Conservation (phyloP, 2,329 filamentous ascomycete genomes). For the Amphichorda felina region DNA sequence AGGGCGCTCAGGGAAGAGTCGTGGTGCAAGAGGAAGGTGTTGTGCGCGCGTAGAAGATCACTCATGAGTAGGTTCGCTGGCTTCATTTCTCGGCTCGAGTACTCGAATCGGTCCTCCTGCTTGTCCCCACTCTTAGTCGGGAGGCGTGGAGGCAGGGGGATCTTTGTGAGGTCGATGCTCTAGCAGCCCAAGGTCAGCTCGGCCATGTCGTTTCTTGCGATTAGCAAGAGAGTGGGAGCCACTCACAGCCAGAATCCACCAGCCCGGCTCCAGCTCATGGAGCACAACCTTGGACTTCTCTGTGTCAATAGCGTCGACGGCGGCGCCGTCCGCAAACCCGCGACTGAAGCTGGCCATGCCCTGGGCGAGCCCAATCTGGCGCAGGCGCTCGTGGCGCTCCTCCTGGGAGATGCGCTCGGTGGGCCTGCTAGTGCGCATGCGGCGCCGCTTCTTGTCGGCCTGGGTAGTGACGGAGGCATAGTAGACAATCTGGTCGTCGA, state of each 20-base stretch:
- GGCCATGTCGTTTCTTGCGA: neutral
- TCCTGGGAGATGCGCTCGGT: constrained; percentile 39
- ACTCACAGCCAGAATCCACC: constrained; percentile 89
- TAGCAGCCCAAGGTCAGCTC: constrained; percentile 4
- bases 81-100: constrained; percentile 83
- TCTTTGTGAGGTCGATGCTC: constrained; percentile 63
- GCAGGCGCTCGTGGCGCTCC: constrained; percentile 72
- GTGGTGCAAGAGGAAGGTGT: constrained; percentile 80
- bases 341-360: constrained; percentile 91
- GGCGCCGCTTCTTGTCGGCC: constrained; percentile 22
- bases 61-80: constrained; percentile 65
- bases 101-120: constrained; percentile 48
- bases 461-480: constrained; percentile 56
- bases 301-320: constrained; percentile 81
- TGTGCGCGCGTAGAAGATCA: constrained; percentile 74
- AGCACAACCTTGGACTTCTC: constrained; percentile 77
- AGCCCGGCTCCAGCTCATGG: constrained; percentile 77
- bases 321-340: constrained; percentile 67
- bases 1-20: constrained; percentile 61
- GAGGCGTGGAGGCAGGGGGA: constrained; percentile 47
- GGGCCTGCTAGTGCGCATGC: constrained; percentile 24
- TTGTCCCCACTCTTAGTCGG: constrained; percentile 27
- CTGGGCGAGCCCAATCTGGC: constrained; percentile 91
- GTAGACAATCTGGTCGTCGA: constrained; percentile 83
- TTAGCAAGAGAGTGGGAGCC: neutral